Conservation (phyloP, 768 basidiomycete genomes). For the Lactarius hatsudake region DNA sequence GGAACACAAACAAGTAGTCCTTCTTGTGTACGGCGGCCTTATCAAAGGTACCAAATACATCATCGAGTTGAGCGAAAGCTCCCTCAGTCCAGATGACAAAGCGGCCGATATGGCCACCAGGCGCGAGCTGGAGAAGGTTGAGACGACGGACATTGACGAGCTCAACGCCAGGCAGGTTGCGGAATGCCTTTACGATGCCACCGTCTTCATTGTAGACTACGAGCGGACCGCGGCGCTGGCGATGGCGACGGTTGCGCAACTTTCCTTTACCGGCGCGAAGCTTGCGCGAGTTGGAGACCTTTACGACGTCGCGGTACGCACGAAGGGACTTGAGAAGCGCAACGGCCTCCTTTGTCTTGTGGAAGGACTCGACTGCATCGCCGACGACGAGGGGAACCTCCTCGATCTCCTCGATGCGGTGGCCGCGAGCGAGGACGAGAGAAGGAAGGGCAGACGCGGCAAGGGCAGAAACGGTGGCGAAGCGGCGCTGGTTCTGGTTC, state of each 20-base stretch:
- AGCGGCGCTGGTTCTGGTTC: slow-evolving; percentile 98
- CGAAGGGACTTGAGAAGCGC: slow-evolving; percentile 85
- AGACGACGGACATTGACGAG: slow-evolving; percentile 89
- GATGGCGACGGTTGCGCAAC: slow-evolving; percentile 92
- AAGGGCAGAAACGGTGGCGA: slow-evolving; percentile 95
- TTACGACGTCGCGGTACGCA: slow-evolving; percentile 90
- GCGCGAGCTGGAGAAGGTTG: slow-evolving; percentile 98
- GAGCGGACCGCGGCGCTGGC: slow-evolving; percentile 96
- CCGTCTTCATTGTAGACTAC: slow-evolving; percentile 97
- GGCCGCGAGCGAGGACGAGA: slow-evolving; percentile 97
- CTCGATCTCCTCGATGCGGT: slow-evolving; percentile 95
- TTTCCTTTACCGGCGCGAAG: slow-evolving; percentile 97
- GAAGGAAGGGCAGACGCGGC: slow-evolving; percentile 97
- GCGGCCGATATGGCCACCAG: slow-evolving; percentile 98
- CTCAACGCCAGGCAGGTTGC: slow-evolving; percentile 98
- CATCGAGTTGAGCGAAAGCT: slow-evolving; percentile 90
- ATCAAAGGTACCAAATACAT: slow-evolving; percentile 93
- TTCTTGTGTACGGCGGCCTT: slow-evolving; percentile 85
- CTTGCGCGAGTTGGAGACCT: slow-evolving; percentile 97
- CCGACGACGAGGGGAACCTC: slow-evolving; percentile 94
- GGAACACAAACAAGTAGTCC: slow-evolving; percentile 67
- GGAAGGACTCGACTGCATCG: slow-evolving; percentile 76
- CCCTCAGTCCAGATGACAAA: slow-evolving; percentile 99
- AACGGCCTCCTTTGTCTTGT: slow-evolving; percentile 96
- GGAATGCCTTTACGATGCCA: slow-evolving; percentile 97